Evolutionary conservation across 495 filamentous ascomycete genomes (phyloP).

Genomic region (Paragyromitra xinjiangensis): DNA sequence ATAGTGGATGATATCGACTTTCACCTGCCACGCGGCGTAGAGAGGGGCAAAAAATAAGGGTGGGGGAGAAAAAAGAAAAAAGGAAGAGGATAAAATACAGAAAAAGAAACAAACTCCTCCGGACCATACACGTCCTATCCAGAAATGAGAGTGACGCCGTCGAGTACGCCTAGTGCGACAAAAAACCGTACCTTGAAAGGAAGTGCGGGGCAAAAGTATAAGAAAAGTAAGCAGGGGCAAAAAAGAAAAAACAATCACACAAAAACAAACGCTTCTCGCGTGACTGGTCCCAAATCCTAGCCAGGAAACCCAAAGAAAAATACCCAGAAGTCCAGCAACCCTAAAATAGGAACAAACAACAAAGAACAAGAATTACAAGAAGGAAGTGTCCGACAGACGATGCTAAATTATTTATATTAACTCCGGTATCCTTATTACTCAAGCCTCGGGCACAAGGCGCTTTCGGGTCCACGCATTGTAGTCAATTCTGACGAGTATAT

Average conservation of each 20-base stretch:
- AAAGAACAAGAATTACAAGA: slow-evolving; percentile 43
- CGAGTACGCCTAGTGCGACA: slow-evolving; percentile 37
- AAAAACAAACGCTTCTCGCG: slow-evolving; percentile 47
- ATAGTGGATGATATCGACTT: slow-evolving; percentile 25
- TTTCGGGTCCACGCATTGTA: slow-evolving; percentile 19
- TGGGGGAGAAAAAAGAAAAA: slow-evolving; percentile 18
- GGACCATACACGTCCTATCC: slow-evolving; percentile 43
- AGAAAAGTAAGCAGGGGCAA: slow-evolving; percentile 44
- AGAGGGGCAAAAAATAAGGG: slow-evolving; percentile 22
- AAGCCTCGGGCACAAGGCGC: slow-evolving; percentile 1
- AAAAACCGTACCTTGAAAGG: slow-evolving; percentile 42
- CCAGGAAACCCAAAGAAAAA: slow-evolving; percentile 41
- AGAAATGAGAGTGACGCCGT: slow-evolving; percentile 47
- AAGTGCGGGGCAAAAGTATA: slow-evolving; percentile 49
- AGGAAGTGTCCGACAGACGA: slow-evolving; percentile 20
- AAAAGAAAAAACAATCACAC: slow-evolving; percentile 41
- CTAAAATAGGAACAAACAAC: slow-evolving; percentile 38
- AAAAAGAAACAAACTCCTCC: slow-evolving; percentile 39
- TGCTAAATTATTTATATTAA: slow-evolving; percentile 48
- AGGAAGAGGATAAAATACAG: slow-evolving; percentile 35
- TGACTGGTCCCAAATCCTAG: slow-evolving; percentile 39
- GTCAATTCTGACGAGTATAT: slow-evolving; percentile 64
- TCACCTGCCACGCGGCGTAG: slow-evolving; percentile 12
- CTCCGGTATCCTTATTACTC: slow-evolving; percentile 9
- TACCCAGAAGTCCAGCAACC: slow-evolving; percentile 31